phyloP scores from a whole-genome alignment of 257 asterid genomes.

The Rhazya stricta region DNA sequence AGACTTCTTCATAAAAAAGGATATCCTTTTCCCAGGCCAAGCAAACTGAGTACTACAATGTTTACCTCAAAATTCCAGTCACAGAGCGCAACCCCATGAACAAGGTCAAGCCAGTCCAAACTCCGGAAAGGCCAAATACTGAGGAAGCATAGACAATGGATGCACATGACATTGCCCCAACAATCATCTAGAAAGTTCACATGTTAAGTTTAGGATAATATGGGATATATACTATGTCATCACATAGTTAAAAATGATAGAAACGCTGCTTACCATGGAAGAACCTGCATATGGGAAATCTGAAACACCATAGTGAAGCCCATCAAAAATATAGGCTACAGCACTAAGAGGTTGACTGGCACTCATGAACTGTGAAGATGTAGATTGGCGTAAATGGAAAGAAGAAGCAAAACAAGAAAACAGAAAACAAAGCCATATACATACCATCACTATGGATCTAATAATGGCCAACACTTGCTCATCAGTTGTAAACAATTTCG shows the following conservation, averaged over 20 bases:
- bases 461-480: constrained; percentile 34
- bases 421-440: neutral
- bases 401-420: neutral
- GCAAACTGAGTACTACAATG: neutral
- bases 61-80: constrained; percentile 33
- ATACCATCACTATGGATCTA: constrained; percentile 35
- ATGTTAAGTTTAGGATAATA: neutral
- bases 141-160: constrained; percentile 30
- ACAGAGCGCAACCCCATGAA: constrained; percentile 37
- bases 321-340: constrained; percentile 42
- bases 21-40: neutral
- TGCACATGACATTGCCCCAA: constrained; percentile 31
- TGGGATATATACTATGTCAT: neutral
- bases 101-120: constrained; percentile 38
- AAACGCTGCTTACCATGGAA: constrained; percentile 33
- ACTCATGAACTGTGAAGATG: constrained; percentile 35
- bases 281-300: constrained; percentile 40
- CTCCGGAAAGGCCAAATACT: constrained; percentile 33
- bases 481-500: constrained; percentile 35
- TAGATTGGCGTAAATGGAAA: neutral
- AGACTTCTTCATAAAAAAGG: neutral
- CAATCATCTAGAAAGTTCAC: constrained; percentile 27
- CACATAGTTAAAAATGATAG: neutral
- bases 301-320: constrained; percentile 45
- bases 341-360: constrained; percentile 46